Evolutionary conservation across 108 stramenopile genomes (phyloP).

Genomic region (Skeletonema marinoi): DNA sequence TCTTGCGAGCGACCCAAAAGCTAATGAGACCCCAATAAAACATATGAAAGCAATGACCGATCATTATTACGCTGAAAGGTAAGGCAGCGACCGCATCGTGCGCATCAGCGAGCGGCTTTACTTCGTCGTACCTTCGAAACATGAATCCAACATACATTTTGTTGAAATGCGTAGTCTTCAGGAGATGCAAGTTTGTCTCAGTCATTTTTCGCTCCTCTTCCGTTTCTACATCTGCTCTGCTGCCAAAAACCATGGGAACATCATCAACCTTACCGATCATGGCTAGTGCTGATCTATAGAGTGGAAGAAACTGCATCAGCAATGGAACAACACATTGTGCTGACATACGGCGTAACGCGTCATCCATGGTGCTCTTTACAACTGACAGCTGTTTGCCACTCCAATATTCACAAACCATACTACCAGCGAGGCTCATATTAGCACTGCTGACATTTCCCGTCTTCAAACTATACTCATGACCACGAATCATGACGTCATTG

Average conservation of each 20-base stretch:
- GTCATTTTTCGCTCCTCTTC: not conserved
- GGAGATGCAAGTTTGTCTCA: not conserved
- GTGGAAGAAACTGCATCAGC: not conserved
- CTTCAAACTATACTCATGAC: not conserved
- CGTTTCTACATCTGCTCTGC: not conserved
- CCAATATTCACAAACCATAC: not conserved
- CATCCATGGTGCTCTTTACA: not conserved
- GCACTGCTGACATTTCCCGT: not conserved
- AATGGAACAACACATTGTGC: not conserved
- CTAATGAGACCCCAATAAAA: constrained; percentile 7
- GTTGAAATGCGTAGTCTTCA: not conserved
- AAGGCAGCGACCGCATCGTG: not conserved
- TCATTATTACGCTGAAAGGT: not conserved
- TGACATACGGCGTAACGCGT: not conserved
- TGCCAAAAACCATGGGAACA: not conserved
- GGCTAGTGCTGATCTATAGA: not conserved
- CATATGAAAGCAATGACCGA: not conserved
- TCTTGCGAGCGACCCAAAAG: constrained; percentile 20
- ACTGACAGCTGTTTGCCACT: not conserved
- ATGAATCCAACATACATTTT: not conserved
- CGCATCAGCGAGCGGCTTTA: not conserved
- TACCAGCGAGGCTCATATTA: not conserved
- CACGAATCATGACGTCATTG: not conserved
- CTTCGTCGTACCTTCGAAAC: not conserved
- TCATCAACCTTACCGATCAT: not conserved